Conservation (phyloP, 2,329 filamentous ascomycete genomes). For the Lachnellula arida region DNA sequence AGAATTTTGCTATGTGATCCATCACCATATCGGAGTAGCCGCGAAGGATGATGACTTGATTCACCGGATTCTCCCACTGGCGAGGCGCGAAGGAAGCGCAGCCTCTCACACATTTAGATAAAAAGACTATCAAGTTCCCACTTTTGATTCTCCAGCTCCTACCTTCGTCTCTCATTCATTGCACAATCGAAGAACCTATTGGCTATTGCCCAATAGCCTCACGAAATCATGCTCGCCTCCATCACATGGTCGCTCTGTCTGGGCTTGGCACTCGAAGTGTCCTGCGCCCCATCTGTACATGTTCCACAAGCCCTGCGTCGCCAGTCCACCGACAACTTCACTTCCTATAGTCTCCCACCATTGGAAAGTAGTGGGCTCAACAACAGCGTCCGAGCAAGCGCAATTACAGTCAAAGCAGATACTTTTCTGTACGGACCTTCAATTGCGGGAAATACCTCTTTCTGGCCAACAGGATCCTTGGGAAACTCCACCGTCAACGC, state of each 20-base stretch:
- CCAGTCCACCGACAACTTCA: background rate
- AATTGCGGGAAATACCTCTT: constrained; percentile 4
- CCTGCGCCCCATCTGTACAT: background rate
- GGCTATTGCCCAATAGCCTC: too few relatives aligned
- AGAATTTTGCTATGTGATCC: too few relatives aligned
- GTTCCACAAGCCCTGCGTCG: background rate
- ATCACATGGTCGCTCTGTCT: background rate
- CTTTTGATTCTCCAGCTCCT: too few relatives aligned
- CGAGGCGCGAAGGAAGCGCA: too few relatives aligned
- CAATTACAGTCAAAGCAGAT: constrained; percentile 1
- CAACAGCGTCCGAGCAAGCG: background rate
- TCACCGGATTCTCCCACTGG: too few relatives aligned
- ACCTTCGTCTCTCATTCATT: too few relatives aligned
- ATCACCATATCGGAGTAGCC: too few relatives aligned
- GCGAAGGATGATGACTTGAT: too few relatives aligned
- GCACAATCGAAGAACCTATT: too few relatives aligned
- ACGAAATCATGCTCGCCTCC: background rate
- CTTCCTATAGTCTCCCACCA: background rate
- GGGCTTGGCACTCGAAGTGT: background rate
- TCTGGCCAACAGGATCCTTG: constrained; percentile 5
- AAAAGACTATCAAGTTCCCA: too few relatives aligned
- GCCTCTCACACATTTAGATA: too few relatives aligned
- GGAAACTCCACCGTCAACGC: constrained; percentile 2
- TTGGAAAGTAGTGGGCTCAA: background rate
- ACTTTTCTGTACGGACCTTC: constrained; percentile 4